phyloP scores from a whole-genome alignment of 768 basidiomycete genomes.

The Gymnopilus dilepis region DNA sequence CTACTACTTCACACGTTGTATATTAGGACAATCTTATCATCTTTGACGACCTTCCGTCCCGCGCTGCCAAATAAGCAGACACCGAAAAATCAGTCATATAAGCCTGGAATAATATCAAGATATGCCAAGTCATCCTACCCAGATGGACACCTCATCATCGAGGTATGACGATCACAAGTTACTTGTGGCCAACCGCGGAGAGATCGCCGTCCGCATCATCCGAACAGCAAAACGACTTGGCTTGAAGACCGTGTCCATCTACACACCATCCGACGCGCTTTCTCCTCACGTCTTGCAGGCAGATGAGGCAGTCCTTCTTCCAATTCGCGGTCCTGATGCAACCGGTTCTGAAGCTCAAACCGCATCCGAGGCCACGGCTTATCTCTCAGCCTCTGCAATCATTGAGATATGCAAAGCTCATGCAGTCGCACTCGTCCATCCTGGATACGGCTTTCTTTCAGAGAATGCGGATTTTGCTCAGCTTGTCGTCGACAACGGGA shows the following conservation, averaged over 20 bases:
- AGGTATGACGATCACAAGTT: constrained; percentile 49
- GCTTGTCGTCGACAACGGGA: constrained; percentile 48
- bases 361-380: constrained; percentile 47
- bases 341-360: not conserved
- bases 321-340: constrained; percentile 30
- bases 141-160: not conserved
- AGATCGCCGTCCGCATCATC: constrained; percentile 71
- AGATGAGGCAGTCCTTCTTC: constrained; percentile 49
- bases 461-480: constrained; percentile 65
- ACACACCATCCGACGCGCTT: constrained; percentile 61
- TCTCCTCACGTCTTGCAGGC: constrained; percentile 64
- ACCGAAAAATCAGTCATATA: too few species aligned
- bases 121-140: not conserved
- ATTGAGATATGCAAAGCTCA: constrained; percentile 46
- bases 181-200: constrained; percentile 73
- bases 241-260: constrained; percentile 60
- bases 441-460: constrained; percentile 70
- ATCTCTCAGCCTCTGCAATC: constrained; percentile 45
- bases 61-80: too few species aligned
- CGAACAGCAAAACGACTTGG: constrained; percentile 58
- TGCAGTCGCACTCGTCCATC: constrained; percentile 58
- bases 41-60: not conserved
- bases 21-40: constrained; percentile 8
- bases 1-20: not conserved
- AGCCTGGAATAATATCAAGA: too few species aligned